Evolutionary conservation across 495 filamentous ascomycete genomes (phyloP).

Genomic region (Aspergillus mulundensis): DNA sequence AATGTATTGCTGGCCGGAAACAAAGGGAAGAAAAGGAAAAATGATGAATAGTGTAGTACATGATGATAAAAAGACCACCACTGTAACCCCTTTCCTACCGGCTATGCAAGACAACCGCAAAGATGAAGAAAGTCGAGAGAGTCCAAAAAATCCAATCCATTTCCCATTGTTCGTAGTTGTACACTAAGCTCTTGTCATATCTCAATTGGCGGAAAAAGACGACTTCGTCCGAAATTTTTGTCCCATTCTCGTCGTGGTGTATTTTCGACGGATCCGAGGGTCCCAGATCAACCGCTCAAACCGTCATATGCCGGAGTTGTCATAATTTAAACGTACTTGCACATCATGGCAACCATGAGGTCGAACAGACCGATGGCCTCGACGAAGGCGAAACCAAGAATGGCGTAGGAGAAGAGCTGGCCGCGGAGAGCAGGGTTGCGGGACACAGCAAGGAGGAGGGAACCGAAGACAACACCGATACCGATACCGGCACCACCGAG

Average conservation of each 20-base stretch:
- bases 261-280: not conserved
- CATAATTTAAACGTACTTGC: slow-evolving; percentile 56
- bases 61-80: slow-evolving; percentile 32
- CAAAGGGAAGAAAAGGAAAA: slow-evolving; percentile 16
- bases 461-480: slow-evolving; percentile 88
- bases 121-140: not conserved
- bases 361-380: slow-evolving; percentile 93
- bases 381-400: slow-evolving; percentile 91
- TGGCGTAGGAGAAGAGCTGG: slow-evolving; percentile 90
- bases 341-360: slow-evolving; percentile 89
- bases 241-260: not conserved
- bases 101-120: not conserved
- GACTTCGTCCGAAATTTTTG: not conserved
- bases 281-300: not conserved
- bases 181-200: not conserved
- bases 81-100: slow-evolving; percentile 19
- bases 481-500: slow-evolving; percentile 88
- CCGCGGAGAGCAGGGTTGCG: slow-evolving; percentile 87
- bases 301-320: not conserved
- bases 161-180: not conserved
- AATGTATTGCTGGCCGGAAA: slow-evolving; percentile 26
- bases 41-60: slow-evolving; percentile 24
- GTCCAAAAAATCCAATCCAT: not conserved
- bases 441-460: slow-evolving; percentile 77
- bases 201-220: not conserved